Evolutionary conservation across 345 rosid genomes (phyloP), one percentile per base, ranked within the genome.

Genomic region (Aurinia saxatilis): DNA sequence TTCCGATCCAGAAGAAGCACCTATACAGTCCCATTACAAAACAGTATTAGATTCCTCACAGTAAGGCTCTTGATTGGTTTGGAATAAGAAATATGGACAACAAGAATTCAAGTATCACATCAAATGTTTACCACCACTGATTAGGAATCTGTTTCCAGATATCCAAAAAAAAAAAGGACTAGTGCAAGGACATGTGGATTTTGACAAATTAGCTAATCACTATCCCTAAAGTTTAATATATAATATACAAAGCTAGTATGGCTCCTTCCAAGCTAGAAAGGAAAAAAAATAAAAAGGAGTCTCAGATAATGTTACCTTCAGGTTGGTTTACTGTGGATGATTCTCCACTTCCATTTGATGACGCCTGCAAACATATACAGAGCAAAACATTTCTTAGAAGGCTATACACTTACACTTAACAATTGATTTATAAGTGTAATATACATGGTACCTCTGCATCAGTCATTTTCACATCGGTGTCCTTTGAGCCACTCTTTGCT

Each of bases 401-500:
- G 27, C 11, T 31, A 5, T 47, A n/a, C n/a, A n/a, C n/a, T n/a
- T n/a, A n/a, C n/a, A 46, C 45, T 38, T 13, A 5, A 63, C 41
- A 39, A 10, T 5, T 44, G 21, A 30, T 19, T 39, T 38, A 14
- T 3, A 30, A 17, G 51, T 19, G 13, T 9, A 61, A 62, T 16
- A 65, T 35, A 57, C 70, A 40, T 18, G 47, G 59, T 76, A 86
- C 98, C 92, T 79, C 93, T 12, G 80, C 88, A 64, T 86, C 90
- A 13, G 81, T 63, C 92, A 88, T 86, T 78, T 84, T 95, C 54
- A 78, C 78, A 57, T 88, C 91, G 23, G 44, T 66, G 58, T 79
- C 93, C 55, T 87, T 83, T 33, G 85, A 67, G 69, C 66, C 64
- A 50, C 60, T 64, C 71, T 71, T 57, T 38, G 88, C 68, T 62